Evolutionary conservation across 257 asterid genomes (phyloP), one percentile per base, ranked within the genome.

Genomic region (Plectranthus barbatus): DNA sequence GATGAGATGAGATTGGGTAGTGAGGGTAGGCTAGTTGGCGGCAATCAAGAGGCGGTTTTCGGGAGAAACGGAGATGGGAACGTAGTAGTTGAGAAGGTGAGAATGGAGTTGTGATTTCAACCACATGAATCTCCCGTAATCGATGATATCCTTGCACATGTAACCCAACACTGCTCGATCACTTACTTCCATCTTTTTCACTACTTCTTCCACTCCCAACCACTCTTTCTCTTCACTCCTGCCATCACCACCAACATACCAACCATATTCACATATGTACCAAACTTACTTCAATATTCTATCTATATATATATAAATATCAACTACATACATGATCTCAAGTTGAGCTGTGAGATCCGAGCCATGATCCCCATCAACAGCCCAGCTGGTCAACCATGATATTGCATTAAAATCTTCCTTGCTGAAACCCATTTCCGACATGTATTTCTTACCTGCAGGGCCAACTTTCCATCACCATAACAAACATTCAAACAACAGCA

Each of bases 341-440:
- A 58, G 75, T 65, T 70, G 84, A 52, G 74, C 26, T 3, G 81
- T 76, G 65, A 45, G 52, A 75, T 81, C 92, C 12, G 83, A 70
- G 58, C 85, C 82, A 57, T 86, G 96, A 76, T 89, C 96, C 31
- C 94, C 90, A 79, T 92, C 99, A 24, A 92, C 96, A 9, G 99
- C 97, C 97, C 99, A 89, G 84, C 99, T 92, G 60, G 99, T 89
- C 63, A 89, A 84, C 99, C 99, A 89, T 56, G 99, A 74, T 34
- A 92, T 78, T 2, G 86, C 91, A 73, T 89, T 83, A 73, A 92
- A 92, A 56, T 87, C 94, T 60, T 85, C 96, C 86, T 68, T 85
- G 59, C 65, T 65, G 69, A 89, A 78, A 21, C 96, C 97, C 80
- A 87, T 64, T 55, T 73, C 81, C 53, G 71, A 75, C 72, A 92